Evolutionary conservation across 23 red algal genomes (phyloP).

Genomic region (Chondrus crispus): DNA sequence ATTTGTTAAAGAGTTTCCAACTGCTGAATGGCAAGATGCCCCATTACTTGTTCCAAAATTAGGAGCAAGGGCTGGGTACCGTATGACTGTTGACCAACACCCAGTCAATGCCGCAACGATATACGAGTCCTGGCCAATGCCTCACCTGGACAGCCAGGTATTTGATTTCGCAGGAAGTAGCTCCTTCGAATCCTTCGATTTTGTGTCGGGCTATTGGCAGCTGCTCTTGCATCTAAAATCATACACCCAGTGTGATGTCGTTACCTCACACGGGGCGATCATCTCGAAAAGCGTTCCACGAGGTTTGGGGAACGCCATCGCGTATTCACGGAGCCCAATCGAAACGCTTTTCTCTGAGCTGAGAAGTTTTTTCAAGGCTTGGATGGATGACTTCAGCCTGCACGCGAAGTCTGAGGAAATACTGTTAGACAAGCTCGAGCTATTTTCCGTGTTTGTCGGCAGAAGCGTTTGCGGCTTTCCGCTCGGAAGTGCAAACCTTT

Average conservation of each 20-base stretch:
- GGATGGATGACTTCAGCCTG: too few species aligned
- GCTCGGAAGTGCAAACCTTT: background rate
- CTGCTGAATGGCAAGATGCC: too few species aligned
- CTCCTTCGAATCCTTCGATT: slow-evolving; percentile 8
- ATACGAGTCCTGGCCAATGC: background rate
- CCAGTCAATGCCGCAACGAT: background rate
- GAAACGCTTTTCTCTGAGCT: too few species aligned
- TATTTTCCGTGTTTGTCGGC: too few species aligned
- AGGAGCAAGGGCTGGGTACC: too few species aligned
- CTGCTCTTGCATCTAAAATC: background rate
- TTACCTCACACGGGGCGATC: background rate
- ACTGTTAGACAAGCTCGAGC: too few species aligned
- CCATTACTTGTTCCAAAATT: too few species aligned
- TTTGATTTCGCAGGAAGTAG: background rate
- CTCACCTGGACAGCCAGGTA: background rate
- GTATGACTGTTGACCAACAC: background rate
- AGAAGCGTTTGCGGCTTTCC: background rate
- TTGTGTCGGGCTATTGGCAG: slow-evolving; percentile 21
- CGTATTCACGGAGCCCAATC: background rate
- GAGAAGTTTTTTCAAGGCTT: too few species aligned
- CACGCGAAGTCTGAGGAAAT: too few species aligned
- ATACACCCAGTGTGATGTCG: background rate
- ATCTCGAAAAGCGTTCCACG: background rate
- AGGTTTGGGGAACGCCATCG: background rate
- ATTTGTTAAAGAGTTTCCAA: too few species aligned